Conservation (phyloP, 306 rosid genomes). For the Inga oerstediana region DNA sequence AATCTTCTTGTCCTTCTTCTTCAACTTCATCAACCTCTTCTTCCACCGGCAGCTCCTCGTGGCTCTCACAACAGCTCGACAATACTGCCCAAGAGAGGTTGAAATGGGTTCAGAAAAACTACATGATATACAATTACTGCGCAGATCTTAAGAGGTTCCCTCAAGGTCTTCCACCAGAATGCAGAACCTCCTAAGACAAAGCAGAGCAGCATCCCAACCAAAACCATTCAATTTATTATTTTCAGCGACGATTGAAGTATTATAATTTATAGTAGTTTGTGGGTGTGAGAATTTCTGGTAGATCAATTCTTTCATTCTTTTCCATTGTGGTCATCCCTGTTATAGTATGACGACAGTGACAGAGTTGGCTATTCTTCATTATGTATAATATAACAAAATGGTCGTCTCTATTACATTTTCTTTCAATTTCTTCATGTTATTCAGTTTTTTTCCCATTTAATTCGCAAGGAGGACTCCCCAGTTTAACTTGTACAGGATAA, state of each 20-base stretch:
- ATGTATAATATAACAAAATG: background rate
- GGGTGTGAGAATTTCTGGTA: background rate
- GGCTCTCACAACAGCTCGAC: slow-evolving; percentile 60
- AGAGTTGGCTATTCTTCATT: background rate
- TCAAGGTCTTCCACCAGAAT: slow-evolving; percentile 66
- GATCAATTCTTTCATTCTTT: slow-evolving; percentile 6
- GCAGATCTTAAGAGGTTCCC: slow-evolving; percentile 60
- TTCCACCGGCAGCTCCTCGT: background rate
- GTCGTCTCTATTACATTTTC: background rate
- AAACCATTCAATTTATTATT: background rate
- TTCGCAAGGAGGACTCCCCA: too few relatives aligned
- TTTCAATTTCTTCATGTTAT: too few relatives aligned
- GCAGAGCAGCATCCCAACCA: slow-evolving; percentile 8
- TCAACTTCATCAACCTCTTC: slow-evolving; percentile 22
- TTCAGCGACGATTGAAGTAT: too few relatives aligned
- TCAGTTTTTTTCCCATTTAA: too few relatives aligned
- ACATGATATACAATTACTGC: slow-evolving; percentile 78
- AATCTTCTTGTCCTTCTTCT: slow-evolving; percentile 52
- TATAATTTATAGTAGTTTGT: too few relatives aligned
- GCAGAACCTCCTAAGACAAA: slow-evolving; percentile 36
- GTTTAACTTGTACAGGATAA: too few relatives aligned
- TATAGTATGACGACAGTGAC: background rate
- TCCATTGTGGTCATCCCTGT: background rate
- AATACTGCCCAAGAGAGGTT: slow-evolving; percentile 40
- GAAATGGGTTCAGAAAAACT: slow-evolving; percentile 64